Evolutionary conservation across 2,329 filamentous ascomycete genomes (phyloP).

Genomic region (Monilinia laxa): DNA sequence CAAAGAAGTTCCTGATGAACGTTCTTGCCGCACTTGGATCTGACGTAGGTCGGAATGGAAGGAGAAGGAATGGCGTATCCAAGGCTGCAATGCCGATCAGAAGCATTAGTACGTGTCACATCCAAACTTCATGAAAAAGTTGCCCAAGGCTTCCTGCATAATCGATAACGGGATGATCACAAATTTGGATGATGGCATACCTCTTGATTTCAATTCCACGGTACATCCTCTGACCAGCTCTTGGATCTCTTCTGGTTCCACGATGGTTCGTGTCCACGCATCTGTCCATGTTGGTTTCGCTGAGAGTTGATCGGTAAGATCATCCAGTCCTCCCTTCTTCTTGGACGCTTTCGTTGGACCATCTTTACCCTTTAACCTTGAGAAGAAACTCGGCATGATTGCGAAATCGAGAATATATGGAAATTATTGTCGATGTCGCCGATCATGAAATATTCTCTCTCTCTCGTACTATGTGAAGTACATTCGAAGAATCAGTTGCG

Average conservation of each 20-base stretch:
- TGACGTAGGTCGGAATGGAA: constrained; percentile 91
- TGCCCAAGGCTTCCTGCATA: constrained; percentile 31
- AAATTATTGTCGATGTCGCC: constrained; percentile 3
- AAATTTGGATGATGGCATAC: constrained; percentile 52
- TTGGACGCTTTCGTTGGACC: constrained; percentile 53
- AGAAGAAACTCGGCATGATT: constrained; percentile 40
- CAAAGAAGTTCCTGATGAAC: constrained; percentile 92
- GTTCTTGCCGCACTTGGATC: constrained; percentile 89
- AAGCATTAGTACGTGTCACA: constrained; percentile 34
- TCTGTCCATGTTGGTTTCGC: constrained; percentile 81
- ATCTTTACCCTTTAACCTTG: constrained; percentile 67
- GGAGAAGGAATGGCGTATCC: constrained; percentile 85
- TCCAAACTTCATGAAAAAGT: constrained; percentile 15
- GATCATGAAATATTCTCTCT: constrained; percentile 6
- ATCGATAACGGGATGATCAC: constrained; percentile 35
- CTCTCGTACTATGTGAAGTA: not conserved
- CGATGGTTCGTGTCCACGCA: constrained; percentile 76
- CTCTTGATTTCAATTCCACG: constrained; percentile 88
- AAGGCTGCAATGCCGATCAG: constrained; percentile 58
- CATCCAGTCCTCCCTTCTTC: constrained; percentile 63
- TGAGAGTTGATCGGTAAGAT: constrained; percentile 51
- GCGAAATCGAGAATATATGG: not conserved
- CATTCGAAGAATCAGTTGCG: not conserved
- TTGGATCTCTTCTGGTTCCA: constrained; percentile 87
- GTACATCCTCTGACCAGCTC: constrained; percentile 84